Base-by-base conservation (phyloP, 2,329 filamentous ascomycete species). In the Trichoderma simmonsii region DNA sequence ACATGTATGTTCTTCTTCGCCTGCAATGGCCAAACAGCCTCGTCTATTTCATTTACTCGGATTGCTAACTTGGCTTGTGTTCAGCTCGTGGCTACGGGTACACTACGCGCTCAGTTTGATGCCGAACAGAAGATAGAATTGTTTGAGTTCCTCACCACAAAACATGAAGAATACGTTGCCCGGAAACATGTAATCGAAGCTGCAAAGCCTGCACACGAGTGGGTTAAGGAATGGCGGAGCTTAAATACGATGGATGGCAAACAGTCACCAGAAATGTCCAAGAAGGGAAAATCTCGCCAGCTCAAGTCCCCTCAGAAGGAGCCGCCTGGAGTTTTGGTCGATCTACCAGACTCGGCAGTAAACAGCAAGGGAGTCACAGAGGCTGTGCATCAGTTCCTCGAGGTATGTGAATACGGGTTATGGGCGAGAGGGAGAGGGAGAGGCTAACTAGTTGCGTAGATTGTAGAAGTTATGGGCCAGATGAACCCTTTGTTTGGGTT, bases 101-200 rank as follows among this genome's bases (percentile, higher is more conserved):
- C 87, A 5, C 83, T 98, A 30, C 90, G 91, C 63, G 94, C 92
- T 1, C 89, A 93, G 73, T 97, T 97, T 78, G 92, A 97, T 76
- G 85, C 84, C 9, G 88, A 92, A 48, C 91, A 94, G 73, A 94
- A 92, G 80, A 91, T 99, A 73, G 93, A 97, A 73, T 85, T 94
- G 73, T 87, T 98, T 63, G 93, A 97, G 77, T 95, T 98, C 75
- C 86, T 90, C 61, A 93, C 93, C 1, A 88, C 86, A 43, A 87
- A 86, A 64, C 92, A 97, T 77, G 93, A 95, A 75, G 95, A 98
- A 81, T 97, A 92, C 77, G 85, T 98, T 60, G 91, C 94, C 26
- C 89, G 93, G 69, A 88, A 86, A 73, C 86, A 86, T 74, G 87
- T 90, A 9, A 87, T 91, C 51, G 84, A 90, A 59, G 87, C 88